Conservation (phyloP, 2,329 filamentous ascomycete genomes). For the Aspergillus ibericus region DNA sequence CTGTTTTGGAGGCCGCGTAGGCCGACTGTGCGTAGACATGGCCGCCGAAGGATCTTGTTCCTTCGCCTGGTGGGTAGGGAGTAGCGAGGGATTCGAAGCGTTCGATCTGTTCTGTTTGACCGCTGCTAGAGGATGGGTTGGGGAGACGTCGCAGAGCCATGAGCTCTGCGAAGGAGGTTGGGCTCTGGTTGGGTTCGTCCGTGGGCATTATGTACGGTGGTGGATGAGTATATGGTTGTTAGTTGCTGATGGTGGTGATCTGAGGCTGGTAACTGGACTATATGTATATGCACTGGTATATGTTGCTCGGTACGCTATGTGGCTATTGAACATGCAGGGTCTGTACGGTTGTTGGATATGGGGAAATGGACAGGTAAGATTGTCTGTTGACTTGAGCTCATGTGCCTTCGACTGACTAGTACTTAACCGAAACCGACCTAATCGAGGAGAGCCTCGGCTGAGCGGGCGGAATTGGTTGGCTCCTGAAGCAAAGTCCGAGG, state of each 20-base stretch:
- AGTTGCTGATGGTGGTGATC: not conserved
- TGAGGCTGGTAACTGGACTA: not conserved
- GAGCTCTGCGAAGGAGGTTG: conserved; percentile 29
- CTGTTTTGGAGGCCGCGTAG: conserved; percentile 57
- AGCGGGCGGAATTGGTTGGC: not conserved
- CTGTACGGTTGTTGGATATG: not conserved
- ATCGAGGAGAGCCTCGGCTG: not conserved
- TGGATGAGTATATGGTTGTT: not conserved
- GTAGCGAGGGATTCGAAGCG: conserved; percentile 29
- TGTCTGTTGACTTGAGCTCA: not conserved
- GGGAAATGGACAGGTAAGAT: not conserved
- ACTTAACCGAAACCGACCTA: not conserved
- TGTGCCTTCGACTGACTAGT: not conserved
- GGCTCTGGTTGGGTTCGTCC: not conserved
- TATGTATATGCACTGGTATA: no score
- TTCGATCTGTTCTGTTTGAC: conserved; percentile 28
- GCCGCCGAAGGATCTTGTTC: conserved; percentile 53
- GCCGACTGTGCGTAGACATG: conserved; percentile 60
- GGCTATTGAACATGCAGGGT: no score
- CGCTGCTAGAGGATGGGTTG: conserved; percentile 7
- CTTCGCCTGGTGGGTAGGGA: conserved; percentile 45
- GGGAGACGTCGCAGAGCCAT: conserved; percentile 34
- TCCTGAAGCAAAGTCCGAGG: not conserved
- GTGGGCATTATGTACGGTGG: not conserved
- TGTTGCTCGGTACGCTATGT: no score